Base-by-base conservation (phyloP, 2,329 filamentous ascomycete species). In the Colletotrichum sp. region DNA sequence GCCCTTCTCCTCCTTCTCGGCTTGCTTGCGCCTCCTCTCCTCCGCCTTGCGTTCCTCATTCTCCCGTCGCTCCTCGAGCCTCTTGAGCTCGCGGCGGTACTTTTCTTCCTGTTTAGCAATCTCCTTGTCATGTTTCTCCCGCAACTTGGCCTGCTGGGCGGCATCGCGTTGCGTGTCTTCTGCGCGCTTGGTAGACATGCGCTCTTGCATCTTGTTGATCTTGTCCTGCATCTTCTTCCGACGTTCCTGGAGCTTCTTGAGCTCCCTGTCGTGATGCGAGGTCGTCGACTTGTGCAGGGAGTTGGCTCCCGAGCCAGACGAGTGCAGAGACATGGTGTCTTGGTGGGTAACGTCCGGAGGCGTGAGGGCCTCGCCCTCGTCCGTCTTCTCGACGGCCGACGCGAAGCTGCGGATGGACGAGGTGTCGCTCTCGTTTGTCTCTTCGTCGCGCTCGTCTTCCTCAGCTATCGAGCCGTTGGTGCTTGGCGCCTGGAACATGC, bases 21-120 rank as follows among this genome's bases (percentile, higher is more conserved):
- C 80, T 25, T 85, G 84, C 83, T 92, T 93, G 30, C 84, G 85
- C 62, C 84, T 85, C 30, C 87, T 84, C 63, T 89, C 88, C 73
- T 89, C 88, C 2, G 89, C 89, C 83, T 93, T 94, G 79, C 86
- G 87, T 76, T 91, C 87, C 80, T 95, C 94, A 73, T 89, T 89
- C 74, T 88, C 87, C 64, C 91, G 90, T 84, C 92, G 92, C 78
- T 92, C 89, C 78, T 95, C 91, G 3, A 94, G 85, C 83, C 93
- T 93, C 77, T 86, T 86, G 62, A 94, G 85, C 80, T 95, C 93
- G 15, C 89, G 89, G 77, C 90, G 89, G 79, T 93, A 92, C 79
- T 92, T 93, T 63, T 92, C 92, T 78, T 93, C 91, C 69, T 93
- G 91, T 81, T 93, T 94, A 59, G 90, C 90, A 0, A 93, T 82